Evolutionary conservation across 2,329 filamentous ascomycete genomes (phyloP).

Genomic region (Stachybotrys chartarum): DNA sequence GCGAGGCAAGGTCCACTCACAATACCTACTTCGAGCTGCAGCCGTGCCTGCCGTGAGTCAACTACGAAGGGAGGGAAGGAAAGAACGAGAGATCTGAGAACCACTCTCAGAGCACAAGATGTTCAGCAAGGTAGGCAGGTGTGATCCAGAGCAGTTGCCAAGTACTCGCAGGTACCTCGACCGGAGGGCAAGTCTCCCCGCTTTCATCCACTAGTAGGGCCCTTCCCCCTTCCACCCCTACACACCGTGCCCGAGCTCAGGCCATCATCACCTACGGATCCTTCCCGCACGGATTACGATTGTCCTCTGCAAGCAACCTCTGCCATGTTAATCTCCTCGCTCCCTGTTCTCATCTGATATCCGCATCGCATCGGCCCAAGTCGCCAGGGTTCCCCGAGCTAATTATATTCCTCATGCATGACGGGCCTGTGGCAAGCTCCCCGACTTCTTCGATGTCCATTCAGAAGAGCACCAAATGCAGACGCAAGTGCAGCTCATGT

Average conservation of each 20-base stretch:
- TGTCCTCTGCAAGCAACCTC: neutral
- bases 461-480: too few relatives aligned
- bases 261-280: neutral
- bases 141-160: neutral
- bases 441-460: neutral
- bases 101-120: too few relatives aligned
- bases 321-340: neutral
- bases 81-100: too few relatives aligned
- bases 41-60: too few relatives aligned
- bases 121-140: too few relatives aligned
- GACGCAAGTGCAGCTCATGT: too few relatives aligned
- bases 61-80: too few relatives aligned
- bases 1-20: too few relatives aligned
- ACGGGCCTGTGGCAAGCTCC: neutral
- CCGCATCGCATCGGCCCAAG: neutral
- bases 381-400: neutral
- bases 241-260: neutral
- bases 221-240: neutral
- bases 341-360: neutral
- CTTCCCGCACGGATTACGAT: neutral
- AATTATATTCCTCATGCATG: neutral
- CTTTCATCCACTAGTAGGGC: too few relatives aligned
- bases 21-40: too few relatives aligned
- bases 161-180: neutral
- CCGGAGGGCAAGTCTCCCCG: neutral